A percentile compares a stretch with the other conserved stretches of the same genome.
Conservation (phyloP, 805 yeast genomes). For the Nakazawaea wickerhamii region DNA sequence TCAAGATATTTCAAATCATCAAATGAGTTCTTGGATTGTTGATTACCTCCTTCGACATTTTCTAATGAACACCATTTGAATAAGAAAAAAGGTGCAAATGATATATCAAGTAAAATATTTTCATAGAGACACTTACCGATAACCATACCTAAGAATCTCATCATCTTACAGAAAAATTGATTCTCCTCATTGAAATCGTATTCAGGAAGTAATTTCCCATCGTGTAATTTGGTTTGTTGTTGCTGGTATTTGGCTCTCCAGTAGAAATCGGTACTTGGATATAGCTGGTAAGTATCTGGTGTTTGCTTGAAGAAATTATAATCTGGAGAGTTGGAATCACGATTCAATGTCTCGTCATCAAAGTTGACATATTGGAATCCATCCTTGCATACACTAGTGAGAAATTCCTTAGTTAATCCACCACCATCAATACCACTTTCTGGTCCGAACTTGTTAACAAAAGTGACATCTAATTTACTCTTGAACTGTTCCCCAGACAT, state of each 20-base stretch:
- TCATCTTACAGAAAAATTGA: constrained; percentile 24
- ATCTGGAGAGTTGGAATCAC: background rate
- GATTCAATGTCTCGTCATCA: constrained; percentile 11
- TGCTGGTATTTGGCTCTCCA: constrained; percentile 23
- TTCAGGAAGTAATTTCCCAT: constrained; percentile 20
- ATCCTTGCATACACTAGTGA: constrained; percentile 65
- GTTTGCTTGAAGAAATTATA: constrained; percentile 37
- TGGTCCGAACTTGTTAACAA: constrained; percentile 65
- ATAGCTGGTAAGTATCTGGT: constrained; percentile 50
- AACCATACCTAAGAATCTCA: constrained; percentile 70
- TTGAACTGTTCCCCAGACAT: constrained; percentile 52
- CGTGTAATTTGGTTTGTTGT: constrained; percentile 20
- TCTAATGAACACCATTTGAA: constrained; percentile 52
- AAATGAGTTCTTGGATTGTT: constrained; percentile 51
- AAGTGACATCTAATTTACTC: constrained; percentile 53
- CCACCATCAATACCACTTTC: constrained; percentile 98
- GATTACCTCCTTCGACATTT: constrained; percentile 13
- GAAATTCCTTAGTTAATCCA: constrained; percentile 87
- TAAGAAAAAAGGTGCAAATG: constrained; percentile 83
- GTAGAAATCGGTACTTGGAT: constrained; percentile 58
- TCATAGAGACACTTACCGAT: constrained; percentile 89
- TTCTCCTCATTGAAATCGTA: constrained; percentile 17
- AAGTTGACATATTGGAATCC: constrained; percentile 45
- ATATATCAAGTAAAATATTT: constrained; percentile 70
- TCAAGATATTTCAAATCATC: constrained; percentile 78